These are phyloP conservation scores for Digitaria exilis DNA, from an alignment of 202 grass and related monocot genomes.

Conservation along the genomic window DNA sequence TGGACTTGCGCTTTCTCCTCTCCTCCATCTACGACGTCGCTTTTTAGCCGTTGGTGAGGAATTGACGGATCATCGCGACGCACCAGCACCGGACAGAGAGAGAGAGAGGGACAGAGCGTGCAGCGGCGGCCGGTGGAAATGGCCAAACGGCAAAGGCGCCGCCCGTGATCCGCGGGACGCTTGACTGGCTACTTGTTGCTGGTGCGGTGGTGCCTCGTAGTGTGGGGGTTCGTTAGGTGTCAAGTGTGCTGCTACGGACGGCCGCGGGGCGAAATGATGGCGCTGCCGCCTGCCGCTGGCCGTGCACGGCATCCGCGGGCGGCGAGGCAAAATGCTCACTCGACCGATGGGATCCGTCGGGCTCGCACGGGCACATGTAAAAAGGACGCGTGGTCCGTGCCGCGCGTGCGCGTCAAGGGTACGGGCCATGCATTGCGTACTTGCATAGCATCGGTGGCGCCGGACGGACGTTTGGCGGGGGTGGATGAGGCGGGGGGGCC, in stretches of 20 bases:
- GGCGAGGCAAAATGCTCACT: neutral
- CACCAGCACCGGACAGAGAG: neutral
- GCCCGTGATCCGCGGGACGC: constrained; percentile 18
- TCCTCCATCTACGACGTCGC: no score
- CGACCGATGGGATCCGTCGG: neutral
- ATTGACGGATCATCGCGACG: neutral
- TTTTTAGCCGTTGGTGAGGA: constrained; percentile 9
- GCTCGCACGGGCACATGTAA: neutral
- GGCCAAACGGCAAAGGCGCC: constrained; percentile 2
- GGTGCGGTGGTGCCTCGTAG: no score
- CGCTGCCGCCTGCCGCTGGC: neutral
- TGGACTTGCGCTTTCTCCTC: neutral
- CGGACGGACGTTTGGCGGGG: neutral
- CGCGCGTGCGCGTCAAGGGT: neutral
- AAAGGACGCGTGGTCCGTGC: neutral
- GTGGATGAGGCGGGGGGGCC: no score
- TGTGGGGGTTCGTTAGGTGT: no score
- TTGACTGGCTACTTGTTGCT: neutral
- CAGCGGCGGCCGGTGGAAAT: neutral
- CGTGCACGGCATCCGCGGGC: neutral
- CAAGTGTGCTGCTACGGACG: no score
- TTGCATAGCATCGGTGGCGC: no score
- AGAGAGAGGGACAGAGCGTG: neutral
- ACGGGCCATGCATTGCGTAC: neutral
- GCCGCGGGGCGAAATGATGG: constrained; percentile 8